Evolutionary conservation across 345 rosid genomes (phyloP).

Genomic region (Jatropha curcas): DNA sequence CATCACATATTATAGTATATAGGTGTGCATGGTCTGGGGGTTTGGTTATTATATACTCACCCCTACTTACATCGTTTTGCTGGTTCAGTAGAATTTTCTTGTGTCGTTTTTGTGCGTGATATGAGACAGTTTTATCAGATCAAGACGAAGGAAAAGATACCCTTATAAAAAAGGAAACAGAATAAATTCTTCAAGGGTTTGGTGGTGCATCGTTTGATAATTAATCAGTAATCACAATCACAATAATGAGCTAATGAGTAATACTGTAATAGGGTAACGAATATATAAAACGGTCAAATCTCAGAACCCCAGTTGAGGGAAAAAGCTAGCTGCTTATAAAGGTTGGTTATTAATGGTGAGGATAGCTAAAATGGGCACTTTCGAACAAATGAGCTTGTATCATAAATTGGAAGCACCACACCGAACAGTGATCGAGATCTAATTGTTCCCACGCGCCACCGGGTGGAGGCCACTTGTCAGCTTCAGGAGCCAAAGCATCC

Average conservation of each 20-base stretch:
- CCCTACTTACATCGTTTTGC: slow-evolving; percentile 29
- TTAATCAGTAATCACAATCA: background rate
- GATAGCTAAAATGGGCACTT: background rate
- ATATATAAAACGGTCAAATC: background rate
- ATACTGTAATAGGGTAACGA: too few relatives aligned
- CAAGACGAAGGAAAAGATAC: background rate
- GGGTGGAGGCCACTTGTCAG: background rate
- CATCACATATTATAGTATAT: slow-evolving; percentile 9
- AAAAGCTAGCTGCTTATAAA: background rate
- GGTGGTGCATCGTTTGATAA: too few relatives aligned
- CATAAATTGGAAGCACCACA: slow-evolving; percentile 7
- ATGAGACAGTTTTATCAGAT: background rate
- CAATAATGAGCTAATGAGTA: slow-evolving; percentile 14
- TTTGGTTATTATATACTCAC: background rate
- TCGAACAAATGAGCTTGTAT: background rate
- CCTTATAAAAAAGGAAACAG: background rate
- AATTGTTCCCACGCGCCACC: slow-evolving; percentile 3
- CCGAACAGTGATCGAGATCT: background rate
- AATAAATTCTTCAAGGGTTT: background rate
- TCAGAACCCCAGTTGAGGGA: background rate
- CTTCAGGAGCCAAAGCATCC: slow-evolving; percentile 5
- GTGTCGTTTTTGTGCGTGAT: slow-evolving; percentile 7
- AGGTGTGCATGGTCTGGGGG: background rate
- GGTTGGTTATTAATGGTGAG: background rate
- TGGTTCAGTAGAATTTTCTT: slow-evolving; percentile 16